Evolutionary conservation across 768 basidiomycete genomes (phyloP), one percentile per base, ranked within the genome.

Genomic region (Pulveroboletus ravenelii): DNA sequence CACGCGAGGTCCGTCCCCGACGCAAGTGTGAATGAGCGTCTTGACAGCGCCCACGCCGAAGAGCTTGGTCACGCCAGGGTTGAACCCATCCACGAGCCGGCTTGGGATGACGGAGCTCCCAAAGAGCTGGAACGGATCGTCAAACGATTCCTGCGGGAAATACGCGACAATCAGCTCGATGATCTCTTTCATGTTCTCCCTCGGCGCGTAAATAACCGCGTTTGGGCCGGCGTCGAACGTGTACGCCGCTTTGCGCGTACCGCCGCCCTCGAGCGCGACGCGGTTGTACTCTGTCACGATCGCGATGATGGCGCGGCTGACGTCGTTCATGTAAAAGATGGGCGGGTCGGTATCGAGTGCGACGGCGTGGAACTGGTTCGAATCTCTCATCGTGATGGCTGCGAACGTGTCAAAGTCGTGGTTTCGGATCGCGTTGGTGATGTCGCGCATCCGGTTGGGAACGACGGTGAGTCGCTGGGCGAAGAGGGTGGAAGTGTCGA

Each of bases 151-250:
- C 58, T 89, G 89, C 0, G 95, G 94, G 82, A 99, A 99, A 71
- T 88, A 97, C 50, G 77, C 72, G 48, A 84, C 70, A 57, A 98
- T 77, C 56, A 93, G 69, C 60, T 81, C 73, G 41, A 93, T 73
- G 58, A 99, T 86, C 68, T 85, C 81, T 56, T 78, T 79, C 62
- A 96, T 73, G 70, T 94, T 82, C 61, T 82, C 77, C 57, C 85
- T 76, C 5, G 80, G 78, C 0, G 93, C 81, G 71, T 98, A 99
- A 62, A 99, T 92, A 66, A 99, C 96, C 2, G 94, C 94, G 70
- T 99, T 99, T 13, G 96, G 96, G 30, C 96, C 96, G 0, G 96
- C 96, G 62, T 99, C 96, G 65, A 88, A 98, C n/a, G 96, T 99
- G 71, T 99, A 99, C 37, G 95, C 96, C 0, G 93, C 96, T 62